Conservation (phyloP, 2,329 filamentous ascomycete genomes). For the Passalora sequoiae region DNA sequence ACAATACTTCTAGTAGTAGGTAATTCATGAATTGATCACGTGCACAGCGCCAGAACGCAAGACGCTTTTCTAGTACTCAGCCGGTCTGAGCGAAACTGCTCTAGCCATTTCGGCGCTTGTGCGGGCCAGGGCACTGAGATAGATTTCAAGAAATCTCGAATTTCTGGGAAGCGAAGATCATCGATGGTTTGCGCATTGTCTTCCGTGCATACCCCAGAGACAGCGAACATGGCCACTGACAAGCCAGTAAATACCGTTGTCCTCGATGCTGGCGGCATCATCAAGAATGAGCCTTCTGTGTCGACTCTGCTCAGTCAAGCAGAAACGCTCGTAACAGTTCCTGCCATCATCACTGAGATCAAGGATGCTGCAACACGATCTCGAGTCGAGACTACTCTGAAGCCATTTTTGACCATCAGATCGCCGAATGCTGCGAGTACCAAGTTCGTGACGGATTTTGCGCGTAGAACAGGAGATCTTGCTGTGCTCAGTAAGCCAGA, state of each 20-base stretch:
- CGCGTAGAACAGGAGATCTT: conserved; percentile 81
- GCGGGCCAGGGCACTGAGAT: too few relatives aligned
- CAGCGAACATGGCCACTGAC: conserved; percentile 28
- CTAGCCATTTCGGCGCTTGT: too few relatives aligned
- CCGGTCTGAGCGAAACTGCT: too few relatives aligned
- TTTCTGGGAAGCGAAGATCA: too few relatives aligned
- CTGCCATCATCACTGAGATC: conserved; percentile 81
- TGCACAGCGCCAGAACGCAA: too few relatives aligned
- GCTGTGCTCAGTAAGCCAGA: conserved; percentile 83
- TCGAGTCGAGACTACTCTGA: conserved; percentile 75
- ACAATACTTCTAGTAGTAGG: too few relatives aligned
- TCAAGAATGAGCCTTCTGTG: conserved; percentile 84
- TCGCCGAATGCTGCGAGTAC: conserved; percentile 71
- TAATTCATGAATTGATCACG: too few relatives aligned
- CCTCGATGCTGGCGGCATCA: conserved; percentile 85
- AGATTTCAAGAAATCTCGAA: too few relatives aligned
- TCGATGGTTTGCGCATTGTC: too few relatives aligned
- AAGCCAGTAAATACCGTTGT: conserved; percentile 80
- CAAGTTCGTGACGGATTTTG: conserved; percentile 76
- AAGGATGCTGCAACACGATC: conserved; percentile 73
- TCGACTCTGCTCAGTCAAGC: conserved; percentile 75
- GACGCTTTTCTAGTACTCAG: too few relatives aligned
- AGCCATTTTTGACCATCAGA: conserved; percentile 77
- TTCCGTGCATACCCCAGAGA: too few relatives aligned
- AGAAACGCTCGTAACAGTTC: conserved; percentile 74